A percentile compares a stretch with the other conserved stretches of the same genome.
Conservation (phyloP, 495 filamentous ascomycete species). For the Glarea lozoyensis region DNA sequence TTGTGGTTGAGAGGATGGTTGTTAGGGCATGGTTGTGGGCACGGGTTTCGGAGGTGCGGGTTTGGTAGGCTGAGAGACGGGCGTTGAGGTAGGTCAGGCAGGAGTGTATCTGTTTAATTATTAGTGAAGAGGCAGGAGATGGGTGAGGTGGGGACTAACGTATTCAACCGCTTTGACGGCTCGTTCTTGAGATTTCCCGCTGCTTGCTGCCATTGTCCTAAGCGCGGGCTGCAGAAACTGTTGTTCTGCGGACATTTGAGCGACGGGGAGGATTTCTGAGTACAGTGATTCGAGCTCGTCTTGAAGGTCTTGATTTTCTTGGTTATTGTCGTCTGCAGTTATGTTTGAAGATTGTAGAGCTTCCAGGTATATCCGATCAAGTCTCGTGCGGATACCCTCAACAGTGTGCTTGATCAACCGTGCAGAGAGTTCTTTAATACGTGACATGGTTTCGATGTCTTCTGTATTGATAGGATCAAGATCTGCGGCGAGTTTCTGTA, state of each 20-base stretch:
- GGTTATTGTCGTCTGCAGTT: slow-evolving; percentile 2
- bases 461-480: slow-evolving; percentile 30
- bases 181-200: slow-evolving; percentile 26
- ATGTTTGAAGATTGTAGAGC: slow-evolving; percentile 16
- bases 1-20: too few relatives aligned
- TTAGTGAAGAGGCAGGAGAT: background rate
- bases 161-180: slow-evolving; percentile 31
- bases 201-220: slow-evolving; percentile 26
- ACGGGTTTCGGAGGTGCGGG: too few relatives aligned
- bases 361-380: slow-evolving; percentile 39
- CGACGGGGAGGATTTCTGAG: slow-evolving; percentile 51
- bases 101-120: slow-evolving; percentile 13
- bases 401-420: slow-evolving; percentile 38
- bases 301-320: slow-evolving; percentile 28
- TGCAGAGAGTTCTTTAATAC: slow-evolving; percentile 33
- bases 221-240: slow-evolving; percentile 50
- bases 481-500: slow-evolving; percentile 39
- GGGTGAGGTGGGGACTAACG: slow-evolving; percentile 19
- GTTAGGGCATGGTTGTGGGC: too few relatives aligned
- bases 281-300: slow-evolving; percentile 54
- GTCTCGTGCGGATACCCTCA: slow-evolving; percentile 32
- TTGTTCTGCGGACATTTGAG: slow-evolving; percentile 53
- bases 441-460: slow-evolving; percentile 26
- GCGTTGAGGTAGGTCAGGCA: slow-evolving; percentile 17
- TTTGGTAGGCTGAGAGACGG: slow-evolving; percentile 9